Evolutionary conservation across 2,329 filamentous ascomycete genomes (phyloP), one percentile per base, ranked within the genome.

Genomic region (Endothia cerciana): DNA sequence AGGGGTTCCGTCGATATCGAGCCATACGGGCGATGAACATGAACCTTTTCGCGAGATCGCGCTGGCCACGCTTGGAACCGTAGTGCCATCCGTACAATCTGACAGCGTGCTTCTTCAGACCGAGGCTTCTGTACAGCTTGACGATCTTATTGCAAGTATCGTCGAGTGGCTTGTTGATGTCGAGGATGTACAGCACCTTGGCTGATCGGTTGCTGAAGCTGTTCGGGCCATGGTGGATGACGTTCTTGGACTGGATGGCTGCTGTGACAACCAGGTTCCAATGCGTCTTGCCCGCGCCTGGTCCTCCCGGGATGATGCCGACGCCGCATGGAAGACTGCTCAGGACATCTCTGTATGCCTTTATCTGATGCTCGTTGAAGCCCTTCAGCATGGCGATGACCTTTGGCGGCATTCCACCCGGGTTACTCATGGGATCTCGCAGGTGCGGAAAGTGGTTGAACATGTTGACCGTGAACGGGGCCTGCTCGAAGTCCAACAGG

Each of bases 151-250:
- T 75, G 0, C 80, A 81, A 0, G 79, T 78, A 56, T 83, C 80
- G 45, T 83, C 80, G 0, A 81, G 76, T 0, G 82, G 79, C 53
- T 80, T 77, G 69, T 83, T 83, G 62, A 83, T 79, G 62, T 83
- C 81, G 1, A 83, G 73, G 0, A 83, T 70, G 59, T 82, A 83
- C 0, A 83, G 71, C 13, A 83, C 76, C 7, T 76, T 80, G 65
- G 68, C 71, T 3, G 71, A 71, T 11, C 69, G 71, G 25, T 63
- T 70, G 53, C 74, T 77, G 17, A 67, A 47, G 4, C 38, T 28
- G 73, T 73, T 49, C 77, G 76, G 10, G 78, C 77, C 22, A 82
- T 71, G 0, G 45, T 41, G 49, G 19, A 68, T 57, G 19, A 56
- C 30, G 30, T 65, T 60, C 28, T 57, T 65, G 60, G 53, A 68